phyloP scores from a whole-genome alignment of 129 eudicot species.

The Helianthus annuus region HanXRQr2.0-SUNRISE NC_035437.2:176101290-176101789 shows the following conservation, averaged over 20 bases:
- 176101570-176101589: background rate
- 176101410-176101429: slow-evolving; percentile 14
- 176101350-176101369: background rate
- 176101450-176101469: slow-evolving; percentile 13
- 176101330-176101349: background rate
- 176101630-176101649: too few relatives aligned
- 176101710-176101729: too few relatives aligned
- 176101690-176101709: too few relatives aligned
- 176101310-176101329: background rate
- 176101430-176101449: slow-evolving; percentile 18
- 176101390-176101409: too few relatives aligned
- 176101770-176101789: too few relatives aligned
- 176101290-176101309: background rate
- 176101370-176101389: background rate
- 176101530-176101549: background rate
- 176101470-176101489: too few relatives aligned
- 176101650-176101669: too few relatives aligned
- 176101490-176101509: background rate
- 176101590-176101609: background rate
- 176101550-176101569: background rate
- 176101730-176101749: too few relatives aligned
- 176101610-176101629: too few relatives aligned
- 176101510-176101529: background rate
- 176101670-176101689: too few relatives aligned
- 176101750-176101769: too few relatives aligned